A percentile compares a stretch with the other conserved stretches of the same genome.
These are phyloP conservation scores for Carex littledalei DNA, from an alignment of 176 grass and related monocot species.

Conservation along the genomic window DNA sequence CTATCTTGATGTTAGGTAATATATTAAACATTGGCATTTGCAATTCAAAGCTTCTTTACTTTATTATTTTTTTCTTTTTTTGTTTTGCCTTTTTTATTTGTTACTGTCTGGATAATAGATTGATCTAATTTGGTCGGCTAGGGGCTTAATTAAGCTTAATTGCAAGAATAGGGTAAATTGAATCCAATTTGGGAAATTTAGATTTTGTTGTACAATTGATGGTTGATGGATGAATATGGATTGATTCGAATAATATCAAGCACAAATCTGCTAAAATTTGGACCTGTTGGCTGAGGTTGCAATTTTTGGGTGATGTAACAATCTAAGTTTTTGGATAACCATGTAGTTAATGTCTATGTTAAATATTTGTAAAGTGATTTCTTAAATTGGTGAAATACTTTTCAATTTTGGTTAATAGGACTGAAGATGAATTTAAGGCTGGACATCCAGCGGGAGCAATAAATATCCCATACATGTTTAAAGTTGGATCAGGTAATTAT, in stretches of 20 bases:
- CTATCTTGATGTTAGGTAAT: constrained; percentile 87
- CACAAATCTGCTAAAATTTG: neutral
- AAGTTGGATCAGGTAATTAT: constrained; percentile 49
- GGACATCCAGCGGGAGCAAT: constrained; percentile 59
- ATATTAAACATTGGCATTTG: neutral
- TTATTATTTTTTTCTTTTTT: no score
- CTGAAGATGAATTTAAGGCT: constrained; percentile 46
- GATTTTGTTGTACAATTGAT: neutral
- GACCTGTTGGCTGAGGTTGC: neutral
- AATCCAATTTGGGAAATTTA: neutral
- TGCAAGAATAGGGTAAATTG: neutral
- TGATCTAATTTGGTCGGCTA: neutral
- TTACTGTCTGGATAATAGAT: neutral
- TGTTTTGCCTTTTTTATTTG: neutral
- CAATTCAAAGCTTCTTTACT: neutral
- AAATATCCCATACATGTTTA: constrained; percentile 73
- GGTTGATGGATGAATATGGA: neutral
- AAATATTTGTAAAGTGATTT: neutral
- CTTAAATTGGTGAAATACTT: neutral
- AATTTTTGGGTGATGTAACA: neutral
- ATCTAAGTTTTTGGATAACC: neutral
- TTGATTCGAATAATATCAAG: neutral
- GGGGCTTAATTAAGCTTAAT: neutral
- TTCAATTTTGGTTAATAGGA: constrained; percentile 23
- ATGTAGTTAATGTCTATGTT: neutral